Conservation (phyloP, 1,139 yeast genomes). For the Geotrichum histeridarum region DNA sequence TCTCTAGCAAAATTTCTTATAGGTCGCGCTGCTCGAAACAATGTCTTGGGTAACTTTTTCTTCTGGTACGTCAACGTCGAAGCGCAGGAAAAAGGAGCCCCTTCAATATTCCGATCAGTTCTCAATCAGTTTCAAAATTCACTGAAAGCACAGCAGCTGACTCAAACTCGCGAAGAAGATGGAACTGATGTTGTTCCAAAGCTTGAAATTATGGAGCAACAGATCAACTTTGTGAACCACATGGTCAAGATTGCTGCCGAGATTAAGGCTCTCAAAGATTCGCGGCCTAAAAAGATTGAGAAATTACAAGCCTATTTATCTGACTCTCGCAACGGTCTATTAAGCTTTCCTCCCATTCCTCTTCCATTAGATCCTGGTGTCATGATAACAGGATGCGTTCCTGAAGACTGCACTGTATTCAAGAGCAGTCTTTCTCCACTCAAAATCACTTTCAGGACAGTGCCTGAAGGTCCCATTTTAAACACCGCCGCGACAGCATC, state of each 20-base stretch:
- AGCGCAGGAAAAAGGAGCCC: slow-evolving; percentile 56
- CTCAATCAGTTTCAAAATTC: slow-evolving; percentile 35
- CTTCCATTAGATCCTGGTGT: slow-evolving; percentile 70
- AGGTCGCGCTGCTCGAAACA: slow-evolving; percentile 62
- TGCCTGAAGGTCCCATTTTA: neutral
- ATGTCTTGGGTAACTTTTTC: slow-evolving; percentile 69
- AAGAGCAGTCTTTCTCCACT: slow-evolving; percentile 87
- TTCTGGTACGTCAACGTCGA: slow-evolving; percentile 93
- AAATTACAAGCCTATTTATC: slow-evolving; percentile 36
- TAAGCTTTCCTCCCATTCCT: slow-evolving; percentile 53
- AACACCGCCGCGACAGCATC: neutral
- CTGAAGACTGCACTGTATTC: slow-evolving; percentile 79
- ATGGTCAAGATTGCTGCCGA: slow-evolving; percentile 43
- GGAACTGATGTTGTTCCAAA: slow-evolving; percentile 2
- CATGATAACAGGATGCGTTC: slow-evolving; percentile 65
- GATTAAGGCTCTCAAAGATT: slow-evolving; percentile 47
- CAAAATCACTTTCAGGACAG: slow-evolving; percentile 69
- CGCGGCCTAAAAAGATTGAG: slow-evolving; percentile 55
- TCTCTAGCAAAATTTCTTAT: slow-evolving; percentile 78
- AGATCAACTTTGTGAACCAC: slow-evolving; percentile 43
- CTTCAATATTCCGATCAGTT: slow-evolving; percentile 31
- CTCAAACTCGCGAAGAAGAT: neutral
- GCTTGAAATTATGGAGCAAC: slow-evolving; percentile 36
- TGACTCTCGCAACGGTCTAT: slow-evolving; percentile 40
- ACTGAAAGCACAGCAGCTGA: slow-evolving; percentile 25